Conservation (phyloP, 78 protist species). For the Mastigamoeba balamuthi region DNA sequence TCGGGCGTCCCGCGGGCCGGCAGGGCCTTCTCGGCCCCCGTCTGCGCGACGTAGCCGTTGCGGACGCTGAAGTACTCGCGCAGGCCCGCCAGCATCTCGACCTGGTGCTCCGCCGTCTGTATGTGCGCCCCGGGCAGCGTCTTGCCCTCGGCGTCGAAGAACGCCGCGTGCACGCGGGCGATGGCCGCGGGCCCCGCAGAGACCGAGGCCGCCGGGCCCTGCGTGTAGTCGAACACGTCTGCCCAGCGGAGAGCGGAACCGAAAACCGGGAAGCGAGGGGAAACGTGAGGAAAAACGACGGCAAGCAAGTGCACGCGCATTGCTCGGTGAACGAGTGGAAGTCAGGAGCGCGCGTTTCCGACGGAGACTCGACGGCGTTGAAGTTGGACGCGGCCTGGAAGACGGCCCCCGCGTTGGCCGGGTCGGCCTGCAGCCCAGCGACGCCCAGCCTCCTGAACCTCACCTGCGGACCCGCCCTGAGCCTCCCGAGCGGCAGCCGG, state of each 20-base stretch:
- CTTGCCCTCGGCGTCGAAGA: not conserved
- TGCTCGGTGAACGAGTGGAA: not conserved
- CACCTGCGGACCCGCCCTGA: too few species aligned
- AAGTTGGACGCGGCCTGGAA: slow-evolving; percentile 9
- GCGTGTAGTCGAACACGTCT: too few species aligned
- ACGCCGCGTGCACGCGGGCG: not conserved
- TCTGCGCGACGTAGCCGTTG: not conserved
- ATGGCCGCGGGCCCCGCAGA: not conserved
- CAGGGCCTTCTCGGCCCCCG: not conserved
- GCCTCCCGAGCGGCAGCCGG: too few species aligned
- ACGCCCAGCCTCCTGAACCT: too few species aligned
- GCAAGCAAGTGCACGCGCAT: not conserved
- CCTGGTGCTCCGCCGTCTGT: not conserved
- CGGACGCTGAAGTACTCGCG: not conserved
- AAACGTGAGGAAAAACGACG: not conserved
- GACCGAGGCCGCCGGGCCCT: not conserved
- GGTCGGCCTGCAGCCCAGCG: too few species aligned
- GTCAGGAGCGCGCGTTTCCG: not conserved
- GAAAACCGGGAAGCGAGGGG: too few species aligned
- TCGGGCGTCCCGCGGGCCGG: not conserved
- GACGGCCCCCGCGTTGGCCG: not conserved
- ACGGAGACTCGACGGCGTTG: not conserved
- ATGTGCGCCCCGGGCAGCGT: not conserved
- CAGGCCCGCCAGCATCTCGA: not conserved
- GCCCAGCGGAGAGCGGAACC: too few species aligned